A percentile compares a stretch with the other conserved stretches of the same genome.
phyloP scores from a whole-genome alignment of 2,329 filamentous ascomycete species.

The Colletotrichum sp. region DNA sequence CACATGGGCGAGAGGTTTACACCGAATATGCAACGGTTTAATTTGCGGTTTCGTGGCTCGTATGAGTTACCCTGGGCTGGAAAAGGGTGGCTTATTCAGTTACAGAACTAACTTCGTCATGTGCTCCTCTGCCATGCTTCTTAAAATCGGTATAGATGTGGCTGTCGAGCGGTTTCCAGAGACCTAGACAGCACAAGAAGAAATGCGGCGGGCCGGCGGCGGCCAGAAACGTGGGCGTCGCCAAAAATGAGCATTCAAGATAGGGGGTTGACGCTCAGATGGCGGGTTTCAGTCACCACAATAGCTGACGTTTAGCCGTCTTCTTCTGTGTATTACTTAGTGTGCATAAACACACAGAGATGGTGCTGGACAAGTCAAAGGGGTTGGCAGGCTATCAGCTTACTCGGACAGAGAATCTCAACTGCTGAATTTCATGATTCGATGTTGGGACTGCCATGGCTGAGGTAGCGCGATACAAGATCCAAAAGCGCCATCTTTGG shows the following conservation, averaged over 20 bases:
- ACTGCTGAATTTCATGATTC: accelerated
- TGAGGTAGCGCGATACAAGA: accelerated
- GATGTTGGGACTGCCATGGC: background rate
- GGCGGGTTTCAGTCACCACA: background rate
- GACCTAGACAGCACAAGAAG: background rate
- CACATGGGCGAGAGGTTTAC: accelerated
- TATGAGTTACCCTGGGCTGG: background rate
- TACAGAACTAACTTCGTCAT: background rate
- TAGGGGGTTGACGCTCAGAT: background rate
- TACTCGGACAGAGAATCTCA: accelerated
- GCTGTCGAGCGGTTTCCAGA: background rate
- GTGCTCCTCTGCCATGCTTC: background rate
- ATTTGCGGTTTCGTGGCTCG: background rate
- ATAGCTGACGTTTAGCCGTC: background rate
- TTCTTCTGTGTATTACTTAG: background rate
- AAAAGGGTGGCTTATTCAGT: background rate
- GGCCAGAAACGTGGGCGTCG: background rate
- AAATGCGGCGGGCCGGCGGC: background rate
- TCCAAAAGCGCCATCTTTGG: background rate
- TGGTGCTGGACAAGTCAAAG: accelerated
- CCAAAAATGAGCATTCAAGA: background rate
- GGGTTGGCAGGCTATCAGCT: background rate
- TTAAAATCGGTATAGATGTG: accelerated
- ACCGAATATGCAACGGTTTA: accelerated
- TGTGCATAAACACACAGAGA: background rate